These are phyloP conservation scores for Apiospora saccharicola DNA, from an alignment of 2,329 filamentous ascomycete species.

Conservation along the genomic window DNA sequence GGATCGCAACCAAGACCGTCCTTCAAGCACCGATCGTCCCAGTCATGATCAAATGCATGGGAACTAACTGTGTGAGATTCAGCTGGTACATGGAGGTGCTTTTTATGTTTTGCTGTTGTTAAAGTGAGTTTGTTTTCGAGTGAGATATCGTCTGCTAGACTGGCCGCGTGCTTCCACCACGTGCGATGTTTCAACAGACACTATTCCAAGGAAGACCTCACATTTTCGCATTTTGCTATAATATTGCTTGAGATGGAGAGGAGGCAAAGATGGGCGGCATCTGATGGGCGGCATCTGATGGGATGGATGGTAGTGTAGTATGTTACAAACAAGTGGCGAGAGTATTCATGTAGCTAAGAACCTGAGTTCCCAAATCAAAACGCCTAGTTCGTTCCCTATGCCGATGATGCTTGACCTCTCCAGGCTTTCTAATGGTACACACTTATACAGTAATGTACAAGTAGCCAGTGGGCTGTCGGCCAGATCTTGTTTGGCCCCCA, in stretches of 20 bases:
- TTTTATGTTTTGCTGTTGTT: neutral
- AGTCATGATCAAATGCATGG: neutral
- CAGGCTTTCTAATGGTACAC: slow-evolving; percentile 15
- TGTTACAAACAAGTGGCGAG: slow-evolving; percentile 4
- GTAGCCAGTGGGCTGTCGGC: neutral
- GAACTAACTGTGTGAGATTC: neutral
- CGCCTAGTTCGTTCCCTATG: slow-evolving; percentile 18
- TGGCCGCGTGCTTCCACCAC: neutral
- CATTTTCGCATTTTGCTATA: slow-evolving; percentile 2
- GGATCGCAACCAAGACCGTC: neutral
- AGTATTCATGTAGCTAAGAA: slow-evolving; percentile 19
- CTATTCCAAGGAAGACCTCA: neutral
- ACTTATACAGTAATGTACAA: slow-evolving; percentile 22
- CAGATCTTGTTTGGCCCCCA: neutral
- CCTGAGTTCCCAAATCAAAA: slow-evolving; percentile 9
- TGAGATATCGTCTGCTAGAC: neutral
- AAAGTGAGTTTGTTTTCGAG: neutral
- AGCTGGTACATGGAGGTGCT: neutral
- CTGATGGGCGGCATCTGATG: neutral
- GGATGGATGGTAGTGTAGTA: neutral
- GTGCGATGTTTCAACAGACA: neutral
- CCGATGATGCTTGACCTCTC: slow-evolving; percentile 1
- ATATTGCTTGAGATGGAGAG: slow-evolving; percentile 1
- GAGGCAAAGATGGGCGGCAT: neutral
- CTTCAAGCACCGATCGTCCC: slow-evolving; percentile 7